Percentiles rank a stretch among this genome's conserved stretches.
Evolutionary conservation across 73 alveolate genomes (phyloP).

Genomic region (Uronychia setigera): DNA sequence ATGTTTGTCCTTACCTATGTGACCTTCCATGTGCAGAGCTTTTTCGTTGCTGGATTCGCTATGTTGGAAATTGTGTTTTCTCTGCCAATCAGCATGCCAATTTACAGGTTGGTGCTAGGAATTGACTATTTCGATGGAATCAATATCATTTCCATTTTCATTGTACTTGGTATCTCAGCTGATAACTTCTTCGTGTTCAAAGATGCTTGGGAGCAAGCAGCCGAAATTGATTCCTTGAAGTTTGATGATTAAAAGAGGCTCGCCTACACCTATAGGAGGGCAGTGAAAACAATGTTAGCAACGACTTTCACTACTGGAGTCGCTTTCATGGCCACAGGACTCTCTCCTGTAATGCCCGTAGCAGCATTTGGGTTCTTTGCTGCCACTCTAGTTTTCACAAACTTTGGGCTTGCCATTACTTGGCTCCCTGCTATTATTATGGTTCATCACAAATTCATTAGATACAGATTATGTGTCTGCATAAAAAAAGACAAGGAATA

Average conservation of each 20-base stretch:
- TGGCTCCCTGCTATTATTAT: constrained; percentile 18
- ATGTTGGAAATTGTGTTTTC: constrained; percentile 18
- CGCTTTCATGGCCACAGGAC: constrained; percentile 44
- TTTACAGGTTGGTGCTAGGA: constrained; percentile 9
- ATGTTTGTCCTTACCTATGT: constrained; percentile 22
- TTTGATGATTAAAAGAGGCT: constrained; percentile 4
- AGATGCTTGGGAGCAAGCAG: constrained; percentile 54
- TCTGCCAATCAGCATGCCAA: constrained; percentile 11
- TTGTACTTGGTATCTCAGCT: constrained; percentile 75
- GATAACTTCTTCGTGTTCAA: constrained; percentile 64
- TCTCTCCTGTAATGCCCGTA: constrained; percentile 46
- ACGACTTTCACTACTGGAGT: constrained; percentile 42
- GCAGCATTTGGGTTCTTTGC: constrained; percentile 56
- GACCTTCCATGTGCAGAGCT: constrained; percentile 26
- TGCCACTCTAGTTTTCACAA: constrained; percentile 4
- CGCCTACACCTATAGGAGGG: constrained; percentile 30
- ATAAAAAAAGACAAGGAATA: neutral
- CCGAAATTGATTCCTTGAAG: neutral
- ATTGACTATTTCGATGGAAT: neutral
- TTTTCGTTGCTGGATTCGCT: constrained; percentile 15
- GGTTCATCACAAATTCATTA: constrained; percentile 20
- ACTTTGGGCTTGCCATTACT: constrained; percentile 18
- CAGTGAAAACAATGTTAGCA: constrained; percentile 36
- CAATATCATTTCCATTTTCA: constrained; percentile 49
- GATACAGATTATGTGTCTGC: neutral